Percentiles rank a stretch among this genome's conserved stretches.
These are phyloP conservation scores for Metschnikowia arizonensis DNA, from an alignment of 805 yeast genomes.

Conservation along the genomic window DNA sequence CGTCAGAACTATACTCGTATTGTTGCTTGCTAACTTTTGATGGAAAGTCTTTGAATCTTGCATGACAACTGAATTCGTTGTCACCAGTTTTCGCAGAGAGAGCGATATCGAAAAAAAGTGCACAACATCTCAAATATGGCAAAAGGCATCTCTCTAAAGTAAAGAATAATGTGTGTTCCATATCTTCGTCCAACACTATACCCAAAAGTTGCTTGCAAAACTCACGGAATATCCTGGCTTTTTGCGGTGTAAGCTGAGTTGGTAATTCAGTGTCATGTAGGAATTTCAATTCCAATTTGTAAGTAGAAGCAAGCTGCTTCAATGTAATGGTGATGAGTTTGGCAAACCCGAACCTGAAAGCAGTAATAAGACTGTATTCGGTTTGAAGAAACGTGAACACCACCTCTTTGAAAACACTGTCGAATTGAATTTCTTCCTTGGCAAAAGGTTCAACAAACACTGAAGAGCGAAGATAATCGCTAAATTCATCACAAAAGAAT, in stretches of 20 bases:
- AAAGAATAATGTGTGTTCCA: constrained; percentile 4
- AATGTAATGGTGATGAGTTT: constrained; percentile 26
- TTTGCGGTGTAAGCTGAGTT: not conserved
- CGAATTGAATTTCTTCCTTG: constrained; percentile 15
- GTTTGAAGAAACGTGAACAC: constrained; percentile 41
- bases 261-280: not conserved
- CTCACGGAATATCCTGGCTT: constrained; percentile 24
- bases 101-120: constrained; percentile 32
- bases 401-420: constrained; percentile 38
- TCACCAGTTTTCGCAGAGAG: constrained; percentile 29
- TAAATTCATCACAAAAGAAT: constrained; percentile 8
- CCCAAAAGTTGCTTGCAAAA: constrained; percentile 2
- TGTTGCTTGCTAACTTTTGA: constrained; percentile 16
- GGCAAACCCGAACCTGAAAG: constrained; percentile 30
- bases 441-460: constrained; percentile 27
- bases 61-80: constrained; percentile 16
- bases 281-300: not conserved
- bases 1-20: constrained; percentile 20
- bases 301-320: constrained; percentile 18
- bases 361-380: constrained; percentile 39
- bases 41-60: constrained; percentile 18
- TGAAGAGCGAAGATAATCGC: constrained; percentile 7
- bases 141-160: constrained; percentile 15
- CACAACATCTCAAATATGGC: constrained; percentile 35
- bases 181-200: not conserved